These are phyloP conservation scores for Metroxylon sagu DNA, from an alignment of 176 grass and related monocot genomes.

Conservation along the genomic window DNA sequence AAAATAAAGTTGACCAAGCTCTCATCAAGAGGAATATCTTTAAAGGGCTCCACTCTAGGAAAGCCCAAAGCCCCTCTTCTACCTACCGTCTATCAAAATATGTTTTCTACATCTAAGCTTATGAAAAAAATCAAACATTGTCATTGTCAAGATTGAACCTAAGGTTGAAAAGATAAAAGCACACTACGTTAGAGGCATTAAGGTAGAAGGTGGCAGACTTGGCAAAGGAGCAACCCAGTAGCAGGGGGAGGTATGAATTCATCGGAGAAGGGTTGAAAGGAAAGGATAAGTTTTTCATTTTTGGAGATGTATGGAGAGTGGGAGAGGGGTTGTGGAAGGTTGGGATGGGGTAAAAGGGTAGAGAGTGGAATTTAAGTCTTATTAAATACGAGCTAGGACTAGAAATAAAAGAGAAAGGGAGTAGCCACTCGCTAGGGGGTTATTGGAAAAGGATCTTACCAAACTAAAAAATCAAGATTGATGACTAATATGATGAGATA, in stretches of 20 bases:
- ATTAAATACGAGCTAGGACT: too few species aligned
- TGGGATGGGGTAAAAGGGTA: too few species aligned
- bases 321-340: too few species aligned
- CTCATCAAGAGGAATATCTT: conserved; percentile 10
- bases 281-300: not conserved
- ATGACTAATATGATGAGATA: too few species aligned
- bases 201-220: not conserved
- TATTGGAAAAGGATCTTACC: too few species aligned
- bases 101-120: not conserved
- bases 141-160: conserved; percentile 4
- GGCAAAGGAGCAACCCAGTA: not conserved
- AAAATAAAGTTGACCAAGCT: conserved; percentile 7
- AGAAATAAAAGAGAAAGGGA: too few species aligned
- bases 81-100: not conserved
- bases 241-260: conserved; percentile 15
- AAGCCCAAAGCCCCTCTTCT: not conserved
- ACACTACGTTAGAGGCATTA: too few species aligned
- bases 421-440: too few species aligned
- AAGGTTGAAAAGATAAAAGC: not conserved
- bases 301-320: too few species aligned
- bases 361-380: too few species aligned
- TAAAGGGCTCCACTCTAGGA: conserved; percentile 4
- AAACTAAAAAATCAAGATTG: too few species aligned
- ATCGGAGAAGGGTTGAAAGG: conserved; percentile 10
- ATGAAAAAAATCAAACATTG: not conserved